Evolutionary conservation across 2,329 filamentous ascomycete species (phyloP).

Genomic region (Orbilia quercus): DNA sequence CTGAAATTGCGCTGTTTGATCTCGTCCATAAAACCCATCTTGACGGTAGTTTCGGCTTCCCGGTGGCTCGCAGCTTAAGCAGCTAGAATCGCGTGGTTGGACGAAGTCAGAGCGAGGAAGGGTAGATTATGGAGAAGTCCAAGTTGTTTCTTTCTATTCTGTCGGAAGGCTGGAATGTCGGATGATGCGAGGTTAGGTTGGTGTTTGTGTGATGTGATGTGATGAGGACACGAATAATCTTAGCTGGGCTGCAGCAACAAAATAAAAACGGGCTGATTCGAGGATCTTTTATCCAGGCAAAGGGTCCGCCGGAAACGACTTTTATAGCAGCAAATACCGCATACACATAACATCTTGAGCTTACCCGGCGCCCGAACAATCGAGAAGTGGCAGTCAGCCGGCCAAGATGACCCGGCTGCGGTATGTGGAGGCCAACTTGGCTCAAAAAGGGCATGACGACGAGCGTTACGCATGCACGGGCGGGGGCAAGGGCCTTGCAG

Average conservation of each 20-base stretch:
- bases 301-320: not conserved
- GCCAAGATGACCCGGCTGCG: conserved; percentile 7
- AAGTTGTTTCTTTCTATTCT: conserved; percentile 18
- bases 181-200: conserved; percentile 22
- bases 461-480: conserved; percentile 47
- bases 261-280: conserved; percentile 1
- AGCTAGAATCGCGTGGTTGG: conserved; percentile 34
- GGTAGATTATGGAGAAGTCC: conserved; percentile 2
- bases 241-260: conserved; percentile 28
- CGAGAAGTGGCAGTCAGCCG: conserved; percentile 13
- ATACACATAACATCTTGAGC: conserved; percentile 44
- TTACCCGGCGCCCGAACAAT: conserved; percentile 54
- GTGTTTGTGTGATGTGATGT: conserved; percentile 33
- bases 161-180: conserved; percentile 12
- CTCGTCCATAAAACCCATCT: conserved; percentile 76
- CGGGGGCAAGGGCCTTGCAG: conserved; percentile 14
- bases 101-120: conserved; percentile 7
- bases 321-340: conserved; percentile 43
- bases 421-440: conserved; percentile 11
- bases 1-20: conserved; percentile 80
- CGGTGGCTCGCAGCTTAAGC: conserved; percentile 24
- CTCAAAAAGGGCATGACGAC: conserved; percentile 51
- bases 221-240: conserved; percentile 57
- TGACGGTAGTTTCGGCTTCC: conserved; percentile 62
- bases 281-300: no score